A percentile compares a stretch with the other conserved stretches of the same genome.
These are phyloP conservation scores for Globisporangium sylvaticum DNA, from an alignment of 352 stramenopile genomes.

Conservation along the genomic window DNA sequence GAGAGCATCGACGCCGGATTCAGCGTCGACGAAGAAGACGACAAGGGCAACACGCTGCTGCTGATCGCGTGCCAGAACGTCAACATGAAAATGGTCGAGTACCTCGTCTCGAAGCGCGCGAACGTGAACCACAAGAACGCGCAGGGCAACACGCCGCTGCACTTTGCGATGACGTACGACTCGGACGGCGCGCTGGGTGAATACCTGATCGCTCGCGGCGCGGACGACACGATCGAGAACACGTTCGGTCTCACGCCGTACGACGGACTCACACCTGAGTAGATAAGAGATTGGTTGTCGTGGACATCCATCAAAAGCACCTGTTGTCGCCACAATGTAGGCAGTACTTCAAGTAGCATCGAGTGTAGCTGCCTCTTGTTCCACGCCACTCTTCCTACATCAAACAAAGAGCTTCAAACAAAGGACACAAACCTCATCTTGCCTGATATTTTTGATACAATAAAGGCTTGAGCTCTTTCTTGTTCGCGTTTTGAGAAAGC, in stretches of 20 bases:
- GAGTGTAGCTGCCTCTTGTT: background rate
- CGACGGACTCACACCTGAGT: conserved; percentile 82
- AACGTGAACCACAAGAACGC: conserved; percentile 92
- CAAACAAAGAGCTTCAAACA: background rate
- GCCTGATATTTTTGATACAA: background rate
- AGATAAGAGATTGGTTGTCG: conserved; percentile 7
- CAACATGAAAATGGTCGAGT: conserved; percentile 87
- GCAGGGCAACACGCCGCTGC: conserved; percentile 90
- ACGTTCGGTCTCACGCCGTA: conserved; percentile 90
- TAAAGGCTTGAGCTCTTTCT: background rate
- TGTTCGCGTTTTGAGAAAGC: background rate
- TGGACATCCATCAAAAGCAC: too few relatives aligned
- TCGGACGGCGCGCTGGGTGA: conserved; percentile 84
- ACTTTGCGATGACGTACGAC: conserved; percentile 94
- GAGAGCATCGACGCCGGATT: conserved; percentile 90
- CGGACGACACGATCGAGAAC: conserved; percentile 94
- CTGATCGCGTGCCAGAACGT: conserved; percentile 89
- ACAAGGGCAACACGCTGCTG: conserved; percentile 92
- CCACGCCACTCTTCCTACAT: background rate
- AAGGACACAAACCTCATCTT: conserved; percentile 1
- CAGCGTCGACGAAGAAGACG: conserved; percentile 84
- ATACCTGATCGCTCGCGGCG: conserved; percentile 91
- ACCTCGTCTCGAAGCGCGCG: conserved; percentile 76
- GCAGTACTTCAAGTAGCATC: too few relatives aligned
- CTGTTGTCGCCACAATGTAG: too few relatives aligned